phyloP scores from a whole-genome alignment of 768 basidiomycete genomes.

The Pleurotus citrinopileatus region DNA sequence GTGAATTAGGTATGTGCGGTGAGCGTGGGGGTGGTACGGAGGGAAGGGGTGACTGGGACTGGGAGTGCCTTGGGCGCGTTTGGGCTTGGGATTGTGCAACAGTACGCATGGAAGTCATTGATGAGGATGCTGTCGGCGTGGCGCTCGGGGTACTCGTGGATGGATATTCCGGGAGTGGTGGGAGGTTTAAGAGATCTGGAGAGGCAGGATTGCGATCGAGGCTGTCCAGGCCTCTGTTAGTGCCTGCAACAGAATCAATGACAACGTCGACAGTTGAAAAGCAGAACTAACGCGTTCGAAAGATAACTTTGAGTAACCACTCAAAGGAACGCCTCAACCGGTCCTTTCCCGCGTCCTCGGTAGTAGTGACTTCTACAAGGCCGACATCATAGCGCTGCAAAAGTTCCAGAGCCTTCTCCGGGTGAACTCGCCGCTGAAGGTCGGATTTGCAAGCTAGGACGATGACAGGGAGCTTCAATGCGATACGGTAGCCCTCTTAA shows the following conservation, averaged over 20 bases:
- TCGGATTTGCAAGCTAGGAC: conserved; percentile 91
- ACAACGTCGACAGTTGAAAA: conserved; percentile 2
- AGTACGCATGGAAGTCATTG: conserved; percentile 25
- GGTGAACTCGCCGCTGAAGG: conserved; percentile 54
- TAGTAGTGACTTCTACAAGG: conserved; percentile 68
- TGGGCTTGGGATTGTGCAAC: conserved; percentile 28
- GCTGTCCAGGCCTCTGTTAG: conserved; percentile 28
- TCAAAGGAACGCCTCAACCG: conserved; percentile 76
- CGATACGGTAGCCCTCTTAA: conserved; percentile 53
- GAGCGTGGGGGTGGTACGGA: conserved; percentile 33
- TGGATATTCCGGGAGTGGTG: conserved; percentile 56
- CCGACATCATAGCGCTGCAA: conserved; percentile 69
- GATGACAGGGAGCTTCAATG: conserved; percentile 59
- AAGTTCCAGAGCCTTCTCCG: conserved; percentile 45
- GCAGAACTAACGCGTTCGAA: conserved; percentile 39
- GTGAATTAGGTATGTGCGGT: conserved; percentile 39
- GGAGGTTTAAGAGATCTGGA: conserved; percentile 51
- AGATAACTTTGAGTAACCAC: conserved; percentile 67
- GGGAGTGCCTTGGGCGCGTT: conserved; percentile 11
- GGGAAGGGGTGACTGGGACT: conserved; percentile 23
- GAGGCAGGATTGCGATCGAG: conserved; percentile 73
- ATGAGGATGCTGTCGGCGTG: conserved; percentile 30
- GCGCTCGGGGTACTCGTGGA: conserved; percentile 52
- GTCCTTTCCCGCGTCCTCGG: conserved; percentile 53
- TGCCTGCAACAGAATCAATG: conserved; percentile 21